Evolutionary conservation across 345 rosid genomes (phyloP), one percentile per base, ranked within the genome.

Genomic region (Capsella bursapastoris): DNA sequence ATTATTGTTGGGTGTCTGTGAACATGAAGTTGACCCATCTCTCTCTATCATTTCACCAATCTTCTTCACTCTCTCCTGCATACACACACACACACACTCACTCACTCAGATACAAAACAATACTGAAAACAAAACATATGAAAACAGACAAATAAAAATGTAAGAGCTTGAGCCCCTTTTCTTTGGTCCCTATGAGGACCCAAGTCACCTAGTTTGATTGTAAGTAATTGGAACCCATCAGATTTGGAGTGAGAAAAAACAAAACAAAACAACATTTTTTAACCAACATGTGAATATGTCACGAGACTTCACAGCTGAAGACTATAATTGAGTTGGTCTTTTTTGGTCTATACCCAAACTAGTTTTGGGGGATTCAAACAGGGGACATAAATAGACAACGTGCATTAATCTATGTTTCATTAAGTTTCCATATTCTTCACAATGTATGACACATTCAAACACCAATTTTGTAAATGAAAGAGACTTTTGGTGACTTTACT

Each of bases 1-100:
- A 71, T 41, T 62, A 44, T 25, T 70, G 38, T 25, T 70, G 38
- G 57, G 68, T 43, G 73, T 66, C 14, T 71, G 68, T 59, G 72
- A 68, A 41, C 49, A 32, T 12, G 52, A 71, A 49, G n/a, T 15
- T 66, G 77, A 41, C 68, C 35, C 56, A 40, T 71, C n/a, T 48
- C 68, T 77, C 49, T 71, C 77, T 50, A 78, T 78, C 73, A 78
- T 71, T 71, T 66, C 73, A 41, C 68, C 72, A 66, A 78, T 71
- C 77, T 78, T 78, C 73, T 71, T 71, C 69, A 78, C 68, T 59
- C 69, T 78, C 68, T 78, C 81, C 81, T 78, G 70, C 75, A 28
- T 58, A 59, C 8, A 75, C 52, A 70, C 14, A 64, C 14, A 71
- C 68, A 71, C 12, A 18, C 18, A 18, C 18, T 18, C 3, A 13